These are phyloP conservation scores for Ustilago curta DNA, from an alignment of 1,284 basidiomycete genomes.

Conservation along the genomic window DNA sequence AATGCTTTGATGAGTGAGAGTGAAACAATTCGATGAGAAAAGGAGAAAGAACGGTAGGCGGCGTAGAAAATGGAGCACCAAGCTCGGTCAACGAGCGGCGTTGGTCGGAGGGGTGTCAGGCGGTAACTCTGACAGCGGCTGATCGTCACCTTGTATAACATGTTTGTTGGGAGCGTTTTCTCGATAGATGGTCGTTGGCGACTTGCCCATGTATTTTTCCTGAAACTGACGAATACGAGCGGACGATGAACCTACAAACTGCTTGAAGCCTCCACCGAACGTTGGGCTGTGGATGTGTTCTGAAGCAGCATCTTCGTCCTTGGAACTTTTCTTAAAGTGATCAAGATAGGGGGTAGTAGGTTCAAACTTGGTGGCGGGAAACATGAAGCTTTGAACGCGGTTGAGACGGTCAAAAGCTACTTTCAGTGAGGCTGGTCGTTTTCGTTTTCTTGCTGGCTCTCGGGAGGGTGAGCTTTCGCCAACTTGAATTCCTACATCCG, in stretches of 20 bases:
- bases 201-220: not conserved
- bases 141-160: too few relatives aligned
- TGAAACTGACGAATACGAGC: not conserved
- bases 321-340: conserved; percentile 10
- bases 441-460: conserved; percentile 12
- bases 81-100: not conserved
- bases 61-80: not conserved
- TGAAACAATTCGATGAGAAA: too few relatives aligned
- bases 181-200: not conserved
- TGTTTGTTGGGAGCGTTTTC: too few relatives aligned
- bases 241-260: not conserved
- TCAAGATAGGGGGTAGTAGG: conserved; percentile 9
- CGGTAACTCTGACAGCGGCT: too few relatives aligned
- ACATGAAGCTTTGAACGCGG: conserved; percentile 6
- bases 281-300: not conserved
- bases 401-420: not conserved
- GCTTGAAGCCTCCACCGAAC: not conserved
- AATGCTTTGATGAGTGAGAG: conserved; percentile 1
- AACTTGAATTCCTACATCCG: not conserved
- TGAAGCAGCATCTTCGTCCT: not conserved
- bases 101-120: too few relatives aligned
- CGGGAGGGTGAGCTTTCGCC: not conserved
- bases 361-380: not conserved
- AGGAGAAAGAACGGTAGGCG: too few relatives aligned
- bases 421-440: not conserved